Conservation (phyloP, 306 rosid species). For the Prunus persica region DNA sequence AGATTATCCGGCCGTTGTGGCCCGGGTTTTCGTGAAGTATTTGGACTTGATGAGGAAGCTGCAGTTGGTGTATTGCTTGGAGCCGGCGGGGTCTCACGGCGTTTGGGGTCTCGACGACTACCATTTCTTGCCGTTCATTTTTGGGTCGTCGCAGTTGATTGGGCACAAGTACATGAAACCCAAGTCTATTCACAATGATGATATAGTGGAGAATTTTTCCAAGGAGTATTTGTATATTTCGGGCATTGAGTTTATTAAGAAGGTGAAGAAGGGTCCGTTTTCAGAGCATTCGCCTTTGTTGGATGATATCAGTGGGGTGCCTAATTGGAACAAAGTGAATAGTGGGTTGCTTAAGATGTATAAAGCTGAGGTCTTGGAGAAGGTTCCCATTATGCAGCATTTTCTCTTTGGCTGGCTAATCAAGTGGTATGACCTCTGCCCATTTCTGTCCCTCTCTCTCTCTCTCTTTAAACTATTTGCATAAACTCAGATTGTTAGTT, state of each 20-base stretch:
- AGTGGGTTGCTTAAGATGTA: slow-evolving; percentile 96
- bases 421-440: slow-evolving; percentile 51
- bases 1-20: slow-evolving; percentile 67
- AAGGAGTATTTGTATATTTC: slow-evolving; percentile 70
- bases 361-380: slow-evolving; percentile 93
- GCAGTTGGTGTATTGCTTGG: slow-evolving; percentile 72
- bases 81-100: slow-evolving; percentile 98
- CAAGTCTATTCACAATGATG: slow-evolving; percentile 83
- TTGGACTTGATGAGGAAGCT: slow-evolving; percentile 85
- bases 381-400: slow-evolving; percentile 99
- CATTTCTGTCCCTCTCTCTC: neutral
- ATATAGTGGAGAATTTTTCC: slow-evolving; percentile 79
- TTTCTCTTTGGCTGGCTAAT: slow-evolving; percentile 89
- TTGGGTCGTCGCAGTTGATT: slow-evolving; percentile 89
- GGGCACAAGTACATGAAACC: slow-evolving; percentile 96
- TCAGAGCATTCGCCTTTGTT: slow-evolving; percentile 95
- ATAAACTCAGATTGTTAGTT: neutral
- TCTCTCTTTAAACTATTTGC: neutral
- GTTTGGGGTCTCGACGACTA: slow-evolving; percentile 99
- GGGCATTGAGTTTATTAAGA: slow-evolving; percentile 68
- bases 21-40: slow-evolving; percentile 71
- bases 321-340: slow-evolving; percentile 90
- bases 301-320: slow-evolving; percentile 98
- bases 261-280: slow-evolving; percentile 92
- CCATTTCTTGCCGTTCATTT: slow-evolving; percentile 79